phyloP scores from a whole-genome alignment of 768 basidiomycete species.

The Termitomyces sp. region DNA sequence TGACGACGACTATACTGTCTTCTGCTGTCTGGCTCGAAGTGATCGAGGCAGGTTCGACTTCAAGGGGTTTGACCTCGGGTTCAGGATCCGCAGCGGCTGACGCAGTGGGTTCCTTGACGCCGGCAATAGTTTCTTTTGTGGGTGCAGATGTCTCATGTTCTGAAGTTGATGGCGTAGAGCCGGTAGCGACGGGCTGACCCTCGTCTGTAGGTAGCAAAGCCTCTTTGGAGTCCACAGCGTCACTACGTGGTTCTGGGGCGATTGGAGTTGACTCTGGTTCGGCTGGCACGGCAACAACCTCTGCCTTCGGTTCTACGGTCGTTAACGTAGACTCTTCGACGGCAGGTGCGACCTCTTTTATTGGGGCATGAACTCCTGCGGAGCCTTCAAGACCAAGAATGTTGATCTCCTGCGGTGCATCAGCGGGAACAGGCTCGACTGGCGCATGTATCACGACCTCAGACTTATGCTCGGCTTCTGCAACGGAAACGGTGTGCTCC shows the following conservation, averaged over 20 bases:
- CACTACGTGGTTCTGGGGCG: background rate
- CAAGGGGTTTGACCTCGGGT: background rate
- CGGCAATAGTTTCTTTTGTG: background rate
- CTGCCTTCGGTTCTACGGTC: background rate
- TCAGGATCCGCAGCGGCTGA: background rate
- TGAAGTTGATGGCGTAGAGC: too few species aligned
- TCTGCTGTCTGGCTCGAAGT: background rate
- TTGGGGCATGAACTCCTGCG: background rate
- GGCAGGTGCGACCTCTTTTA: background rate
- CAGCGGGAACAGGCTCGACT: background rate
- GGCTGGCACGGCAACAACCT: background rate
- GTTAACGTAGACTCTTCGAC: background rate
- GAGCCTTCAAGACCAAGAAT: too few species aligned
- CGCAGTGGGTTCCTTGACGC: background rate
- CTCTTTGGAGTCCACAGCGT: background rate
- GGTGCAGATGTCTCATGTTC: too few species aligned
- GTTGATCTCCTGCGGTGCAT: background rate
- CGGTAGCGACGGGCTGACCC: background rate
- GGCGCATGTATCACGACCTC: background rate
- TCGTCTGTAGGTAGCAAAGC: background rate
- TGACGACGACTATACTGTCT: background rate
- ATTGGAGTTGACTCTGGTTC: background rate
- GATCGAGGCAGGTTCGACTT: background rate
- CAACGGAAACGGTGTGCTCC: background rate
- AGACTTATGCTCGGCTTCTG: background rate